A percentile compares a stretch with the other conserved stretches of the same genome.
Conservation (phyloP, 768 basidiomycete species). For the Tremella yokohamensis region DNA sequence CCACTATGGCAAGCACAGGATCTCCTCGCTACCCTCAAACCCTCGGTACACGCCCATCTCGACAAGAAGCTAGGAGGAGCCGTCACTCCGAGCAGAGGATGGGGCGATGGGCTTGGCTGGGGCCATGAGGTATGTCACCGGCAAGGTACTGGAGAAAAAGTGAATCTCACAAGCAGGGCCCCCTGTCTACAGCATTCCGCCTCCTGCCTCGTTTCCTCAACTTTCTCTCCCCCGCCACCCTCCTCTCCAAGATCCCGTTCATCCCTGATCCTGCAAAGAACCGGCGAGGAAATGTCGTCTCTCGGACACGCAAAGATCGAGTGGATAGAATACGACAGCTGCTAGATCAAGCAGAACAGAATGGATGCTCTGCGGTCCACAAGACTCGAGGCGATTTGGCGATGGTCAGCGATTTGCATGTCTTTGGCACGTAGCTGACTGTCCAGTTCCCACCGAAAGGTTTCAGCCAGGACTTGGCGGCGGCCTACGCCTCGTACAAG, state of each 20-base stretch:
- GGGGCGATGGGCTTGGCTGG: slow-evolving; percentile 52
- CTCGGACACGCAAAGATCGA: slow-evolving; percentile 3
- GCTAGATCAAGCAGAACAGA: slow-evolving; percentile 28
- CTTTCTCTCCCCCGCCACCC: slow-evolving; percentile 24
- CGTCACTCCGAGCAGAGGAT: slow-evolving; percentile 13
- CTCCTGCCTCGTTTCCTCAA: slow-evolving; percentile 35
- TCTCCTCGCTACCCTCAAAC: slow-evolving; percentile 26
- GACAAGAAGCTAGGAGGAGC: slow-evolving; percentile 26
- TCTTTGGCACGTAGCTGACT: background rate
- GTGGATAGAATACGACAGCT: slow-evolving; percentile 28
- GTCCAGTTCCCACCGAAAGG: slow-evolving; percentile 45
- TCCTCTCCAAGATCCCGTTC: slow-evolving; percentile 11
- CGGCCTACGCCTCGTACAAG: slow-evolving; percentile 29
- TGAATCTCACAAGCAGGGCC: slow-evolving; percentile 25
- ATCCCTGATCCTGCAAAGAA: slow-evolving; percentile 1
- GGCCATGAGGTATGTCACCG: slow-evolving; percentile 25
- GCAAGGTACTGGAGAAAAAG: background rate
- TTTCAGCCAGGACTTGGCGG: slow-evolving; percentile 35
- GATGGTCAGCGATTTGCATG: slow-evolving; percentile 18
- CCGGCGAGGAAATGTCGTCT: background rate
- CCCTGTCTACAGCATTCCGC: slow-evolving; percentile 34
- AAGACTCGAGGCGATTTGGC: slow-evolving; percentile 26
- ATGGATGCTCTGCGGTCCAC: slow-evolving; percentile 31
- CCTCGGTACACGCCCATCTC: slow-evolving; percentile 29
- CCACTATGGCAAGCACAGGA: slow-evolving; percentile 29